These are phyloP conservation scores for Mucor sp. DNA, from an alignment of 371 early-diverging fungal genomes.

Conservation along the genomic window DNA sequence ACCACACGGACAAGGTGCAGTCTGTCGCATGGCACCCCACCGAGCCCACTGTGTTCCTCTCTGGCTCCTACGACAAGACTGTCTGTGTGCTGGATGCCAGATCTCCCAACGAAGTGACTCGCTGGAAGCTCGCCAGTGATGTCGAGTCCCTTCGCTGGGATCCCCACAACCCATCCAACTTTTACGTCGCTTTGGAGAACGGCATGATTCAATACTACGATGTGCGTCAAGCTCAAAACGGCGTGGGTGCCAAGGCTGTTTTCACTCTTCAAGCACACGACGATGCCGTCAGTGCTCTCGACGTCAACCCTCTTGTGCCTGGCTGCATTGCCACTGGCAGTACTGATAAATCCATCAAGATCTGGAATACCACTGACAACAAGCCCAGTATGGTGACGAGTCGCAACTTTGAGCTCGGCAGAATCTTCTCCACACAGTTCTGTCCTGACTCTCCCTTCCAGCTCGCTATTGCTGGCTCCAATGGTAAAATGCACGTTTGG, in stretches of 20 bases:
- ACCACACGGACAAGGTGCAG: slow-evolving; percentile 90
- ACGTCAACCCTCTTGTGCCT: slow-evolving; percentile 74
- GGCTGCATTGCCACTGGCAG: slow-evolving; percentile 93
- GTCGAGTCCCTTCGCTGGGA: slow-evolving; percentile 94
- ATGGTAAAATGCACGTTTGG: slow-evolving; percentile 89
- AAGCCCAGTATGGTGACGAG: slow-evolving; percentile 79
- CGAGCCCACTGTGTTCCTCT: slow-evolving; percentile 82
- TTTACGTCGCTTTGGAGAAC: slow-evolving; percentile 85
- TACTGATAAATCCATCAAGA: slow-evolving; percentile 86
- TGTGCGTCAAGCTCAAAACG: slow-evolving; percentile 58
- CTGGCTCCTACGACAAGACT: slow-evolving; percentile 89
- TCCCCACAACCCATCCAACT: slow-evolving; percentile 72
- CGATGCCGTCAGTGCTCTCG: slow-evolving; percentile 83
- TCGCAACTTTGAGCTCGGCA: slow-evolving; percentile 84
- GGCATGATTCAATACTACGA: slow-evolving; percentile 91
- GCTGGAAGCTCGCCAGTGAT: slow-evolving; percentile 77
- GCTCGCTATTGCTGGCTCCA: slow-evolving; percentile 85
- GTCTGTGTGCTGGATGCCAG: slow-evolving; percentile 89
- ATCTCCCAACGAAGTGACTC: slow-evolving; percentile 64
- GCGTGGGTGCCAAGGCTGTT: slow-evolving; percentile 57
- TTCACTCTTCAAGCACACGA: slow-evolving; percentile 95
- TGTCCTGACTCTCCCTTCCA: slow-evolving; percentile 87
- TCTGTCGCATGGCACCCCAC: slow-evolving; percentile 89
- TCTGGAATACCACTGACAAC: slow-evolving; percentile 85
- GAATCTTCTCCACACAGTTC: slow-evolving; percentile 84